These are phyloP conservation scores for Puccinia hordei DNA, from an alignment of 1,284 basidiomycete genomes.

Conservation along the genomic window DNA sequence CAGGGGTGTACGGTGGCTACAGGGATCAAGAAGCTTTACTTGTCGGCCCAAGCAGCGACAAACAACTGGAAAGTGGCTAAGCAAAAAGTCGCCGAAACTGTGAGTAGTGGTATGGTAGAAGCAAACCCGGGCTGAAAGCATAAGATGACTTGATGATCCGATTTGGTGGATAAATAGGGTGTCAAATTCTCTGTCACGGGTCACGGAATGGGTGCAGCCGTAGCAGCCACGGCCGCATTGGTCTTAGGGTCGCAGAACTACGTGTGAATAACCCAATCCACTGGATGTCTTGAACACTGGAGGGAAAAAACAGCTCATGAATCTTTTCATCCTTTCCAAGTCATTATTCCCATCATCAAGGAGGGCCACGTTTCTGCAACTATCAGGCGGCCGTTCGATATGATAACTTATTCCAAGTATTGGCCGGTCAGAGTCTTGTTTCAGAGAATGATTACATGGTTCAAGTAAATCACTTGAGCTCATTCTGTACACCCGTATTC, in stretches of 20 bases:
- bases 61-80: conserved; percentile 53
- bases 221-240: conserved; percentile 52
- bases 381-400: neutral
- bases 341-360: conserved; percentile 42
- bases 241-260: conserved; percentile 39
- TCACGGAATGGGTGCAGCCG: conserved; percentile 50
- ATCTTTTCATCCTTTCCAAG: neutral
- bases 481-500: neutral
- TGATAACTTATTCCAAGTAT: conserved; percentile 50
- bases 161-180: neutral
- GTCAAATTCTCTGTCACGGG: conserved; percentile 47
- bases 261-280: conserved; percentile 23
- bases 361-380: conserved; percentile 23
- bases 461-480: conserved; percentile 21
- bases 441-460: conserved; percentile 52
- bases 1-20: conserved; percentile 52
- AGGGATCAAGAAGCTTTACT: conserved; percentile 51
- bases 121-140: no score
- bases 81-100: conserved; percentile 41
- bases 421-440: conserved; percentile 52
- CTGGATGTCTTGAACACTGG: neutral
- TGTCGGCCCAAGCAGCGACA: conserved; percentile 51
- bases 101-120: neutral
- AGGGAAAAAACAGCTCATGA: no score
- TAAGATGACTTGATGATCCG: no score